phyloP scores from a whole-genome alignment of 75 land plant species.

The Sequoia sempervirens region DNA sequence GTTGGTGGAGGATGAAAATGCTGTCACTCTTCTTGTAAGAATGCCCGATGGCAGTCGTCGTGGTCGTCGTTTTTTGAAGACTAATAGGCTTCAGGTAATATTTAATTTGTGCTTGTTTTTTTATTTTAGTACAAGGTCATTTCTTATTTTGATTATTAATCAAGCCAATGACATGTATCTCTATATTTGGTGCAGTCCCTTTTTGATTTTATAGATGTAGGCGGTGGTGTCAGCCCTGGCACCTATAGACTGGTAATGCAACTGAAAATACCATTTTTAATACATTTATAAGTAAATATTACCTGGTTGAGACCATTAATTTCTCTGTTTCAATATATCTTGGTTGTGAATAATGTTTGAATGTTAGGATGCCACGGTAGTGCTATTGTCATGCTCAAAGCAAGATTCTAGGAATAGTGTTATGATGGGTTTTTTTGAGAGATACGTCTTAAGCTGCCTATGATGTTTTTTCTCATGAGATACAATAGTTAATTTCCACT shows the following conservation, averaged over 20 bases:
- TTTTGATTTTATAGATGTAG: conserved; percentile 75
- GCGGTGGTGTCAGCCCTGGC: conserved; percentile 66
- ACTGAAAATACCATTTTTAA: background rate
- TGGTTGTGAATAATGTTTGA: background rate
- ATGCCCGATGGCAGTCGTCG: conserved; percentile 86
- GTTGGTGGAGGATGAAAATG: conserved; percentile 64
- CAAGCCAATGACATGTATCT: background rate
- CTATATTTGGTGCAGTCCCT: conserved; percentile 56
- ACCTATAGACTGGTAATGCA: conserved; percentile 76
- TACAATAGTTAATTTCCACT: background rate
- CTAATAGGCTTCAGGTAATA: conserved; percentile 78
- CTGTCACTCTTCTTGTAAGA: conserved; percentile 73
- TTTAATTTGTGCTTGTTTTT: background rate
- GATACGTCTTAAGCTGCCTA: background rate
- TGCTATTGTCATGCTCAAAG: background rate
- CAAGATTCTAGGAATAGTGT: background rate
- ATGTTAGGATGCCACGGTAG: background rate
- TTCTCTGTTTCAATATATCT: background rate
- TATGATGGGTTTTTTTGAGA: background rate
- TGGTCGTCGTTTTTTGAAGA: conserved; percentile 79
- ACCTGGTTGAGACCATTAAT: background rate
- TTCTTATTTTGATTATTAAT: background rate
- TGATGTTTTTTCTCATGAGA: background rate
- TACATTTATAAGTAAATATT: background rate
- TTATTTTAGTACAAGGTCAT: background rate